Evolutionary conservation across 257 asterid species (phyloP), one percentile per base, ranked within the genome.

Genomic region (Osmanthus fragrans): DNA sequence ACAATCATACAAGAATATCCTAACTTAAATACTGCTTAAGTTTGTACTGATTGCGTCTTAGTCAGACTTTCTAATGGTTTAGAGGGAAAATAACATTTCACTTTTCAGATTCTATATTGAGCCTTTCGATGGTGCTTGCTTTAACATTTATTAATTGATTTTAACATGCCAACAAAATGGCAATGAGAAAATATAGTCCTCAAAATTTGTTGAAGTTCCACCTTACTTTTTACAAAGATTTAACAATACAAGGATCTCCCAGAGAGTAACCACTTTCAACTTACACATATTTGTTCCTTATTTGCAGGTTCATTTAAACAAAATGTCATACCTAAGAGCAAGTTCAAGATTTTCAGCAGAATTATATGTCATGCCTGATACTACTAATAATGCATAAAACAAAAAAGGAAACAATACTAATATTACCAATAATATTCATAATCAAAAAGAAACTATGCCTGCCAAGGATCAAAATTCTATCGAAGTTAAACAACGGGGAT

Each of bases 401-500:
- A 10, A 27, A 63, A 51, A 63, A 63, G 3, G 34, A 27, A 27
- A 63, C 7, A 9, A 63, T 10, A 27, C 30, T 63, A 63, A 54
- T 25, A 63, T 16, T 23, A 27, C 18, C 36, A 9, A 63, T 25
- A 12, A 23, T 25, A 11, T 9, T 10, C 11, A 23, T 12, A 63
- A 27, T 63, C 19, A 8, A 63, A 63, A 63, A 18, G 73, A 75
- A 67, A 51, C 27, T 29, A 76, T 36, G 69, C 32, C 15, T 72
- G 54, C 29, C 67, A n/a, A 49, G 21, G 49, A 10, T 40, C 77
- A 75, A 70, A 77, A 18, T n/a, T 54, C 8, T 7, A n/a, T 68
- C 39, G 47, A 77, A 49, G 21, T n/a, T 74, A 63, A 74, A 10
- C 37, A 34, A 49, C 65, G 70, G 76, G 71, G 73, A 70, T 36